Base-by-base conservation (phyloP, 1,284 basidiomycete genomes). In the Exobasidium cylindrosporum region DNA sequence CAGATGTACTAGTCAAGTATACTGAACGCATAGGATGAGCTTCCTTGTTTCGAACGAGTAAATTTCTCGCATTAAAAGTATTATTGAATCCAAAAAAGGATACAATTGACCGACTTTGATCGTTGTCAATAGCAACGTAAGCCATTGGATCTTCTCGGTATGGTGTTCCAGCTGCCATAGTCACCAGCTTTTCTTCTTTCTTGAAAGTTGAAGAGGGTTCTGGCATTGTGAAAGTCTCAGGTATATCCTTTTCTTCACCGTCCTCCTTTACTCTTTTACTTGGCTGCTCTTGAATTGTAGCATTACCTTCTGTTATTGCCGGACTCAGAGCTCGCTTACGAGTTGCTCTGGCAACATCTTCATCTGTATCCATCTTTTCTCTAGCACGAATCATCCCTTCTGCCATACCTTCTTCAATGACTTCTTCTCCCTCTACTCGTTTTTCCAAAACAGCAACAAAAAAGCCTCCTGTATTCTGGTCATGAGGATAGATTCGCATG, bases 381-480 rank as follows among this genome's bases (percentile, higher is more conserved):
- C 76, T 71, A 10, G 76, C 76, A 3, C 74, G 68, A 31, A 70
- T 63, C 71, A 78, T 78, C 24, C 76, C 76, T n/a, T 62, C 60
- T 1, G 76, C 72, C 68, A 77, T 68, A n/a, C 73, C 69, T 54
- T 68, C 73, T 40, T 66, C 68, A n/a, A 75, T 66, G 0, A 57
- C 45, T 1, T 57, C 54, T 46, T 67, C 65, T 46, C 68, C 69
- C 32, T 23, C 24, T 3, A 11, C 24, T 3, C 67, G 65, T 73
- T 84, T 85, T 73, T 92, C 86, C 35, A 99, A 82, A 0, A 97
- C 89, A 17, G 92, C 91, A 28, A 99, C 88, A 75, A 97, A 99
- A 83, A 99, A 99, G 0, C 92, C 96, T 11, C 96, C 96, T 0
- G 94, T 93, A 80, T 99, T 90, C 82, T 98, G 95, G 47, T 96